Base-by-base conservation (phyloP, 2,329 filamentous ascomycete species). In the Penicillium crustosum region DNA sequence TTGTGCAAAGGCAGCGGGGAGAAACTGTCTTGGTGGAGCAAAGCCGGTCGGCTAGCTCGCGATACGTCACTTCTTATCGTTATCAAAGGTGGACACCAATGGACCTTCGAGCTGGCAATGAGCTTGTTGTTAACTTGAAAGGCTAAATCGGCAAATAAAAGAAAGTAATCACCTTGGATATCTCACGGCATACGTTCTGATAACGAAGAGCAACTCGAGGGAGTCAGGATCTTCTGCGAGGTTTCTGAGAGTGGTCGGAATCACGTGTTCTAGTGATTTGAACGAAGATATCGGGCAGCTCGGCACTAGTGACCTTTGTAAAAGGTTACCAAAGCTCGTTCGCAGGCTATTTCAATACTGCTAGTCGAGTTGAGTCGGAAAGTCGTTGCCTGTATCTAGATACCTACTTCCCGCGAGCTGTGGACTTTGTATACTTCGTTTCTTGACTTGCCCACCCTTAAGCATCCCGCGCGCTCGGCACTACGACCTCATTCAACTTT, bases 61-160 rank as follows among this genome's bases (percentile, higher is more conserved):
- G 63, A 64, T 68, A 70, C 68, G 69, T 69, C 66, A 69, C 65
- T 62, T 45, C 49, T 61, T 61, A 65, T 62, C 63, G 52, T 53
- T 59, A 59, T 66, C 61, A 33, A 43, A 31, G 36, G 38, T 50
- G 48, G 48, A 50, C 48, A 23, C 49, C 17, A 6, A 13, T 25
- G 21, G 21, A 19, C 33, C 49, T 35, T 44, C 13, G 15, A 27
- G 29, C 29, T 41, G n/a, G 50, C 50, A 53, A 45, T 36, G 38
- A 19, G 21, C 21, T 35, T 8, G 19, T 7, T 23, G 29, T 53
- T 45, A 23, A 21, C 27, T 39, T 23, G 15, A 13, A 33, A 2
- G 19, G 31, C 9, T 12, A 6, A 23, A 25, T n/a, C 17, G 10
- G 2, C n/a, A 43, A 9, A 23, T 31, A 7, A 6, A 42, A 25